These are phyloP conservation scores for Tilletia horrida DNA, from an alignment of 1,284 basidiomycete genomes.

Conservation along the genomic window DNA sequence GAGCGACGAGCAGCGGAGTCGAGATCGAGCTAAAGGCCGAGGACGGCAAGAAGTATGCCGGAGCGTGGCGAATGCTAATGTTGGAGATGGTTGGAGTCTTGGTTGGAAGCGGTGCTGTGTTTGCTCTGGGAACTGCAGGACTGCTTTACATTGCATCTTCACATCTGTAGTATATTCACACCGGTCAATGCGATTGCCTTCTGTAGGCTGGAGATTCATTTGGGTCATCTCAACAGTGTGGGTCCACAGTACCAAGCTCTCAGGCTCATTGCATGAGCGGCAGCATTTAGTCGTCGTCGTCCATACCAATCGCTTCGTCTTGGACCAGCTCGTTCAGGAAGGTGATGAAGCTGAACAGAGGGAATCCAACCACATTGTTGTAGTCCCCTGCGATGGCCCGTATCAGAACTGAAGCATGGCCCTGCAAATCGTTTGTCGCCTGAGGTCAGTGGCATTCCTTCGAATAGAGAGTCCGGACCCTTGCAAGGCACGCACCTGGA, in stretches of 20 bases:
- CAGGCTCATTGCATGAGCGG: too few species aligned
- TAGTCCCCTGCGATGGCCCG: constrained; percentile 85
- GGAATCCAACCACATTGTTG: constrained; percentile 88
- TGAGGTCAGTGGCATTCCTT: too few species aligned
- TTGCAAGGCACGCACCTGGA: constrained; percentile 66
- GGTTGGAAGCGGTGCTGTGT: not conserved
- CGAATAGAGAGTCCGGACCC: not conserved
- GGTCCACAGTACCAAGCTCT: too few species aligned
- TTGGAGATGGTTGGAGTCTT: constrained; percentile 6
- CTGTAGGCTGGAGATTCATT: too few species aligned
- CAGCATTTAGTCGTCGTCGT: not conserved
- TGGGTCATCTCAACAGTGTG: too few species aligned
- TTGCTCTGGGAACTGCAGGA: not conserved
- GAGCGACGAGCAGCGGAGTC: not conserved
- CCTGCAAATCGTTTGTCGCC: constrained; percentile 51
- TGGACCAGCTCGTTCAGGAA: constrained; percentile 48
- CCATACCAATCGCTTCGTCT: constrained; percentile 42
- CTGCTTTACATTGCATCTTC: too few species aligned
- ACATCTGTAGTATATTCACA: too few species aligned
- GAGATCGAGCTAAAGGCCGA: not conserved
- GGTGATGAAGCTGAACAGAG: constrained; percentile 51
- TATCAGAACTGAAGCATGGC: constrained; percentile 74
- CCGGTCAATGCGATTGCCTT: too few species aligned
- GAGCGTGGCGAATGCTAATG: constrained; percentile 10
- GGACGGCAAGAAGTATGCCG: not conserved